A percentile compares a stretch with the other conserved stretches of the same genome.
phyloP scores from a whole-genome alignment of 768 basidiomycete species.

The Serpula lacrymans region DNA sequence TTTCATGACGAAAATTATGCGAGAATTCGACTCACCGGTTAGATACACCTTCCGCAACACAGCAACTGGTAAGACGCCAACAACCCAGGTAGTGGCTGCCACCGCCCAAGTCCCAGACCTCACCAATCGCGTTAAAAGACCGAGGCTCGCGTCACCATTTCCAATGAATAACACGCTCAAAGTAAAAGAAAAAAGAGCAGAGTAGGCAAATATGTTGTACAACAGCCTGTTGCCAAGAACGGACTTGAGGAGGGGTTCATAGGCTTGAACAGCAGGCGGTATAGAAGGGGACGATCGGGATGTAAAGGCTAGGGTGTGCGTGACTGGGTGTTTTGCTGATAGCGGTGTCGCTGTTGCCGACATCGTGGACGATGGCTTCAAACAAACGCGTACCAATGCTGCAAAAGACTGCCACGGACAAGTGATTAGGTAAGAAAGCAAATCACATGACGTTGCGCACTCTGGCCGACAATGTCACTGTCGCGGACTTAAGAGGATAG shows the following conservation, averaged over 20 bases:
- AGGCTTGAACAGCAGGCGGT: conserved; percentile 54
- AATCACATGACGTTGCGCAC: too few species aligned
- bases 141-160: conserved; percentile 14
- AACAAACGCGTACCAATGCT: too few species aligned
- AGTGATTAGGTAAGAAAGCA: too few species aligned
- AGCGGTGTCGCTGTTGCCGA: too few species aligned
- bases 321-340: too few species aligned
- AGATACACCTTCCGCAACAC: conserved; percentile 58
- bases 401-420: too few species aligned
- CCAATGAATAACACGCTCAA: conserved; percentile 32
- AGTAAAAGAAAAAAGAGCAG: conserved; percentile 45
- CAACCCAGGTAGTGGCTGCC: conserved; percentile 44
- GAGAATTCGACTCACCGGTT: conserved; percentile 43
- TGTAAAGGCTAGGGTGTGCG: conserved; percentile 22
- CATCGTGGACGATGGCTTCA: too few species aligned
- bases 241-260: conserved; percentile 63
- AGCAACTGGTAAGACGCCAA: conserved; percentile 53
- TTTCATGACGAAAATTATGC: background rate
- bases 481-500: too few species aligned
- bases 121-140: conserved; percentile 35
- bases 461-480: too few species aligned
- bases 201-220: conserved; percentile 49
- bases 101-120: conserved; percentile 41
- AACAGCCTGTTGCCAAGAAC: conserved; percentile 60
- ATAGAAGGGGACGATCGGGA: conserved; percentile 53